Percentiles rank a stretch among this genome's conserved stretches.
Conservation (phyloP, 805 yeast species). For the Sungouiozyma intestinalis region DNA sequence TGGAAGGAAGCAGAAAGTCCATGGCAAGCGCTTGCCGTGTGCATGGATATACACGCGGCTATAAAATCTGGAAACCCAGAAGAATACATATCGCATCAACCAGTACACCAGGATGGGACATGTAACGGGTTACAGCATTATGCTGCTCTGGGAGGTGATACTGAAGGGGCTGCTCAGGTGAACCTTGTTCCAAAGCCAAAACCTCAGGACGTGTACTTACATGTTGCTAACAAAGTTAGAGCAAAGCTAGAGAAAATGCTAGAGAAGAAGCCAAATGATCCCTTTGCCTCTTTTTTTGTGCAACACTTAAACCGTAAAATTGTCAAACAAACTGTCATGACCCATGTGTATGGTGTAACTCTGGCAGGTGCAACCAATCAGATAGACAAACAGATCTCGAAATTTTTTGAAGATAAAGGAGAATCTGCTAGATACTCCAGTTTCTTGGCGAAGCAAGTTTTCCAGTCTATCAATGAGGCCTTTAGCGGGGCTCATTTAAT, state of each 20-base stretch:
- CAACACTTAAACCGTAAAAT: conserved; percentile 73
- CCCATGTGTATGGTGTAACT: conserved; percentile 95
- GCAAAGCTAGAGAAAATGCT: conserved; percentile 45
- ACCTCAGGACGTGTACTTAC: conserved; percentile 70
- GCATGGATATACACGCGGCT: conserved; percentile 57
- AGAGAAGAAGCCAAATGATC: conserved; percentile 35
- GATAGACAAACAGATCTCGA: conserved; percentile 66
- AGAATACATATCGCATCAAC: conserved; percentile 56
- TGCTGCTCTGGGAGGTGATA: conserved; percentile 80
- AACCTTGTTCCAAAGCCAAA: conserved; percentile 58
- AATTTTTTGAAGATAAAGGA: conserved; percentile 40
- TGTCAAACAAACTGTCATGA: conserved; percentile 96
- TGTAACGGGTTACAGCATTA: conserved; percentile 82
- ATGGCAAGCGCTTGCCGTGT: conserved; percentile 69
- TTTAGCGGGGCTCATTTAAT: conserved; percentile 89
- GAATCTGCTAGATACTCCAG: conserved; percentile 40
- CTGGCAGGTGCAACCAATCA: conserved; percentile 87
- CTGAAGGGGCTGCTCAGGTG: conserved; percentile 74
- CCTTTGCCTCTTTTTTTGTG: conserved; percentile 39
- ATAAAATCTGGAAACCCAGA: conserved; percentile 52
- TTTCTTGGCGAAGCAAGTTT: conserved; percentile 69
- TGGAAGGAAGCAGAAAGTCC: conserved; percentile 74
- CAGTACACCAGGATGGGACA: conserved; percentile 81
- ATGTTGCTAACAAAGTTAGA: conserved; percentile 56
- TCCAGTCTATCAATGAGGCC: conserved; percentile 72